Percentiles rank a stretch among this genome's conserved stretches.
phyloP scores from a whole-genome alignment of 2,329 filamentous ascomycete genomes.

The Dactylellina cionopaga region DNA sequence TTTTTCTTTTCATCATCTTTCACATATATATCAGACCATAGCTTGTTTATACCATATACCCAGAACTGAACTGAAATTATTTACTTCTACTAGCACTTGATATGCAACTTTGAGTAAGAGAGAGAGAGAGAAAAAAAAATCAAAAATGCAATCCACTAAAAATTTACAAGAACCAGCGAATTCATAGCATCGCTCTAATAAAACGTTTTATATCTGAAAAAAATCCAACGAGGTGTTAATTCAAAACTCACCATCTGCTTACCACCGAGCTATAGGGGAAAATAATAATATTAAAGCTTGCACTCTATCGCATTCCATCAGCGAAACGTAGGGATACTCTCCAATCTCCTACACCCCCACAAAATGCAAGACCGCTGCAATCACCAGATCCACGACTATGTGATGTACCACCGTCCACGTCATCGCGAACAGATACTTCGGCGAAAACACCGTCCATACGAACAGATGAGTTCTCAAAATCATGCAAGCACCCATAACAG shows the following conservation, averaged over 20 bases:
- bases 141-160: not conserved
- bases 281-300: too few relatives aligned
- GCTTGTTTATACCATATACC: conserved; percentile 7
- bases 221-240: too few relatives aligned
- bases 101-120: too few relatives aligned
- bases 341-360: conserved; percentile 1
- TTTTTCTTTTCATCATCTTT: not conserved
- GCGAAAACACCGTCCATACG: conserved; percentile 98
- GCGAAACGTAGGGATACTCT: too few relatives aligned
- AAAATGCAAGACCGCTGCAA: conserved; percentile 70
- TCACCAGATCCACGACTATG: conserved; percentile 73
- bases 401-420: conserved; percentile 89
- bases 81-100: not conserved
- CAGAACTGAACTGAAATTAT: not conserved
- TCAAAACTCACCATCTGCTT: too few relatives aligned
- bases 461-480: conserved; percentile 87
- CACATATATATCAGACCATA: too few relatives aligned
- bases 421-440: conserved; percentile 92
- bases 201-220: too few relatives aligned
- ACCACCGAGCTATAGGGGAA: too few relatives aligned
- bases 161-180: too few relatives aligned
- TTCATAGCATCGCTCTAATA: too few relatives aligned
- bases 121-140: not conserved
- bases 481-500: conserved; percentile 89
- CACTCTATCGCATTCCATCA: too few relatives aligned